Percentiles rank a stretch among this genome's conserved stretches.
phyloP scores from a whole-genome alignment of 2,329 filamentous ascomycete species.

The Pseudogymnoascus sp. region DNA sequence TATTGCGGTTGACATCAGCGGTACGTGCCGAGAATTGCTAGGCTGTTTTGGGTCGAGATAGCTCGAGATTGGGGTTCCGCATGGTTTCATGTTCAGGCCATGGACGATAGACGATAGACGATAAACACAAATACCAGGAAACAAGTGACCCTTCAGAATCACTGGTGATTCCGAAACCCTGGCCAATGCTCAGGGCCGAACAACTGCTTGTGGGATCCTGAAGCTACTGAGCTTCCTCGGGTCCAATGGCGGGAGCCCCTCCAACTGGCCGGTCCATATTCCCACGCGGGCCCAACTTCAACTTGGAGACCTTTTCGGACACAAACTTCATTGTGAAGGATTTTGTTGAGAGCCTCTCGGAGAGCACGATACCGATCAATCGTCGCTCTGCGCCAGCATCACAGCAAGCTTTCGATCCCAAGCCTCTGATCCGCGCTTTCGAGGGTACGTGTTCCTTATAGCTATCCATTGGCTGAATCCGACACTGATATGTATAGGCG shows the following conservation, averaged over 20 bases:
- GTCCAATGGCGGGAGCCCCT: constrained; percentile 6
- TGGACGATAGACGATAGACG: neutral
- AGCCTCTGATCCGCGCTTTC: constrained; percentile 92
- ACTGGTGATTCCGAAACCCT: neutral
- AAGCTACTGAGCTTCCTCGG: constrained; percentile 1
- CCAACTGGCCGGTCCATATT: constrained; percentile 45
- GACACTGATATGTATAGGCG: constrained; percentile 36
- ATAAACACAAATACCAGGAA: neutral
- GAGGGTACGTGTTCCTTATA: constrained; percentile 47
- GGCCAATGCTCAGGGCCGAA: neutral
- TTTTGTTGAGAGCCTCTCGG: constrained; percentile 88
- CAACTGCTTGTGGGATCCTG: neutral
- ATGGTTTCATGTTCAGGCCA: neutral
- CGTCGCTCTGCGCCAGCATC: constrained; percentile 61
- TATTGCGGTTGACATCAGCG: constrained; percentile 7
- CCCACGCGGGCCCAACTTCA: constrained; percentile 73
- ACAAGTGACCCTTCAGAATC: neutral
- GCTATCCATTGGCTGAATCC: constrained; percentile 17
- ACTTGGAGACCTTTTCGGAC: constrained; percentile 76
- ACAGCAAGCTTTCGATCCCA: constrained; percentile 73
- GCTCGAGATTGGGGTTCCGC: neutral
- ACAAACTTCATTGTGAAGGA: constrained; percentile 97
- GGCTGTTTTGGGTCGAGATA: constrained; percentile 4
- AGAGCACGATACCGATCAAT: constrained; percentile 68
- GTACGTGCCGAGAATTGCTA: constrained; percentile 5